These are phyloP conservation scores for Boletus barrowsii DNA, from an alignment of 768 basidiomycete species.

Conservation along the genomic window DNA sequence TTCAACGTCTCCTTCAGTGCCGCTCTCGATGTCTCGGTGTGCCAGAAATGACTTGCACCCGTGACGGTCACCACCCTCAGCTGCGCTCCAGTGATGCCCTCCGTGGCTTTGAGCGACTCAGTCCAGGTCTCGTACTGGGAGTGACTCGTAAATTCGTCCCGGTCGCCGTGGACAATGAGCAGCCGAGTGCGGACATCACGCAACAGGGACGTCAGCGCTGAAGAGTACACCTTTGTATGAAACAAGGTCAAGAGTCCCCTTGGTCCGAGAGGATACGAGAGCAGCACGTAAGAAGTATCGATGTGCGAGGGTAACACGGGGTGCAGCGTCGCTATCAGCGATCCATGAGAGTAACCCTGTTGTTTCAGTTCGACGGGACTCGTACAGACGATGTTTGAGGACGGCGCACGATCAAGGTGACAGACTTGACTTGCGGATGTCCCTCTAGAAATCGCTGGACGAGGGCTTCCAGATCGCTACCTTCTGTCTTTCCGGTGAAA, in stretches of 20 bases:
- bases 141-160: constrained; percentile 66
- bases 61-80: constrained; percentile 38
- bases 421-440: constrained; percentile 41
- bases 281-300: constrained; percentile 59
- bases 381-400: not conserved
- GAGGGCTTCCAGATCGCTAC: constrained; percentile 61
- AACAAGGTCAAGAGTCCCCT: constrained; percentile 70
- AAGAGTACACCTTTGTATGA: constrained; percentile 50
- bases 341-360: constrained; percentile 82
- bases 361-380: constrained; percentile 5
- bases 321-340: constrained; percentile 66
- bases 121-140: constrained; percentile 57
- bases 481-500: constrained; percentile 70
- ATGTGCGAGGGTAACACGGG: constrained; percentile 50
- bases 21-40: constrained; percentile 29
- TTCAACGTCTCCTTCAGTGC: constrained; percentile 18
- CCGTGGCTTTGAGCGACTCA: constrained; percentile 32
- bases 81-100: constrained; percentile 20
- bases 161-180: constrained; percentile 63
- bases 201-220: constrained; percentile 49
- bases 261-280: constrained; percentile 76
- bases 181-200: constrained; percentile 45
- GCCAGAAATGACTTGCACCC: constrained; percentile 69
- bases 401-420: constrained; percentile 59
- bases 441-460: constrained; percentile 50